Evolutionary conservation across 805 yeast genomes (phyloP).

Genomic region (Zygoascus bituminiphila): DNA sequence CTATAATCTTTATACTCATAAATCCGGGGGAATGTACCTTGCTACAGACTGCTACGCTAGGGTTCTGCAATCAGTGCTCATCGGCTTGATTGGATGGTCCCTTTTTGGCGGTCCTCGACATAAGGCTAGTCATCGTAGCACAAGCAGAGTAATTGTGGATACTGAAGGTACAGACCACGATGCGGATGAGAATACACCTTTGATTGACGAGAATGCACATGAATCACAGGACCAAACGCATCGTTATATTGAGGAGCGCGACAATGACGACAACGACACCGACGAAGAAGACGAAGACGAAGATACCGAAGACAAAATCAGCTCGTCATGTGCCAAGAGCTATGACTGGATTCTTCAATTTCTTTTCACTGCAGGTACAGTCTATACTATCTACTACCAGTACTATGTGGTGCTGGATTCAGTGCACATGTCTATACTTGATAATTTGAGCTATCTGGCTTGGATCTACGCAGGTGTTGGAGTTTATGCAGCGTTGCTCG

Average conservation of each 20-base stretch:
- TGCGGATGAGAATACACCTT: neutral
- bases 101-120: slow-evolving; percentile 3
- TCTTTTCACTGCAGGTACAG: slow-evolving; percentile 50
- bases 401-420: slow-evolving; percentile 57
- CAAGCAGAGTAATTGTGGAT: neutral
- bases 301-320: neutral
- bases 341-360: slow-evolving; percentile 82
- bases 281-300: slow-evolving; percentile 1
- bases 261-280: neutral
- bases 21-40: slow-evolving; percentile 37
- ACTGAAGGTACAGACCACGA: neutral
- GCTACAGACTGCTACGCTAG: slow-evolving; percentile 33
- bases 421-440: slow-evolving; percentile 62
- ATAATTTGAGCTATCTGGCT: slow-evolving; percentile 40
- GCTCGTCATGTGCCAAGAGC: slow-evolving; percentile 22
- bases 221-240: too few species aligned
- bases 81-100: slow-evolving; percentile 40
- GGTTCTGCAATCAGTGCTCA: slow-evolving; percentile 31
- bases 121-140: neutral
- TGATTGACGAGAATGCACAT: neutral
- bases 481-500: slow-evolving; percentile 31
- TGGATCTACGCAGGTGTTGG: slow-evolving; percentile 32
- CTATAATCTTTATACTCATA: slow-evolving; percentile 39
- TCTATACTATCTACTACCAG: slow-evolving; percentile 44
- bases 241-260: too few species aligned